Evolutionary conservation across 2,329 filamentous ascomycete genomes (phyloP).

Genomic region (Paramyrothecium sp.): DNA sequence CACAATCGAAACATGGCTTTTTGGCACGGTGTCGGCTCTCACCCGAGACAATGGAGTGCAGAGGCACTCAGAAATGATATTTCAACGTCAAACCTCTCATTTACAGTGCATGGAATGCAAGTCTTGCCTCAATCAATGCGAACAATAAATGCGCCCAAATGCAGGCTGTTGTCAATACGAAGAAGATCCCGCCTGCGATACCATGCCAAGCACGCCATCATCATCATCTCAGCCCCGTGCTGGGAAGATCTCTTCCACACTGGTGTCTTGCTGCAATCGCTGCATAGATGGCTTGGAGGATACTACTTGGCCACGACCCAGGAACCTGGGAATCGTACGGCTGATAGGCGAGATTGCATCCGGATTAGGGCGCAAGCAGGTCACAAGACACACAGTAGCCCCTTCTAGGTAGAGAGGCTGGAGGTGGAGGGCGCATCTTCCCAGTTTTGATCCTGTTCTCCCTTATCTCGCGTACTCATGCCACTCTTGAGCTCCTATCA

Average conservation of each 20-base stretch:
- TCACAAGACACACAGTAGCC: not conserved
- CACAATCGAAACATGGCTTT: not conserved
- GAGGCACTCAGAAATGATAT: no score
- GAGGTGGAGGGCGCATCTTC: no score
- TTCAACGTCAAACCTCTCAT: no score
- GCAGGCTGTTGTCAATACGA: no score
- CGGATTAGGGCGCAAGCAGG: not conserved
- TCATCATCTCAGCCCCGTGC: not conserved
- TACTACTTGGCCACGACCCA: not conserved
- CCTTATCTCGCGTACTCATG: no score
- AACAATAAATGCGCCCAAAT: no score
- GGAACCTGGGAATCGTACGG: not conserved
- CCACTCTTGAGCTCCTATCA: no score
- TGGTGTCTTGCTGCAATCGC: not conserved
- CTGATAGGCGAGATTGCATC: not conserved
- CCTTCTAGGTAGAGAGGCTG: not conserved
- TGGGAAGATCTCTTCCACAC: not conserved
- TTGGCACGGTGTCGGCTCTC: not conserved
- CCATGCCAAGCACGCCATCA: no score
- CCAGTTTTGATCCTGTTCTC: no score
- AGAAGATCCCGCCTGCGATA: no score
- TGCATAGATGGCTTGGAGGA: not conserved
- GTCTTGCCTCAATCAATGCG: no score
- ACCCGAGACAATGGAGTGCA: not conserved
- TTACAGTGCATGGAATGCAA: no score